phyloP scores from a whole-genome alignment of 108 stramenopile species.

The Chaetoceros tenuissimus region DNA sequence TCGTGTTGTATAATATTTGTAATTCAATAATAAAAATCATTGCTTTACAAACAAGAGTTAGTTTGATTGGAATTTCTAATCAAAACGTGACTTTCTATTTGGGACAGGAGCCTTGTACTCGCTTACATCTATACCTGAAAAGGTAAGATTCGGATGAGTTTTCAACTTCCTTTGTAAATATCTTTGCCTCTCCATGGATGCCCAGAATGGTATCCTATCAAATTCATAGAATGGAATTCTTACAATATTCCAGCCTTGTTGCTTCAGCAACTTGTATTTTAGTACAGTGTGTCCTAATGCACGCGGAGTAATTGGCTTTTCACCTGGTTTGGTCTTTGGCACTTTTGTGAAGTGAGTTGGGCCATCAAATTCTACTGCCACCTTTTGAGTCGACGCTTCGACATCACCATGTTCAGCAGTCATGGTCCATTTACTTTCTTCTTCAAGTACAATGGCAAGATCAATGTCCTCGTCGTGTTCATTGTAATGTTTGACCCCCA shows the following conservation, averaged over 20 bases:
- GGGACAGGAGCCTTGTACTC: conserved; percentile 64
- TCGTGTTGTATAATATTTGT: too few relatives aligned
- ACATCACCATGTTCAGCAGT: conserved; percentile 26
- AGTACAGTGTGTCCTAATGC: conserved; percentile 77
- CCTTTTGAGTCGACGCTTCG: conserved; percentile 14
- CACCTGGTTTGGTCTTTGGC: conserved; percentile 1
- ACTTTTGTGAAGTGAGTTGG: conserved; percentile 77
- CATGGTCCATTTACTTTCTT: conserved; percentile 58
- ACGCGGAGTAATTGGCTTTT: conserved; percentile 33
- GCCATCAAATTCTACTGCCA: conserved; percentile 84
- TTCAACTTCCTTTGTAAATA: conserved; percentile 80
- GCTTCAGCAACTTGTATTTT: conserved; percentile 77
- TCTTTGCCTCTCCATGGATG: conserved; percentile 81
- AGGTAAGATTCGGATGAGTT: conserved; percentile 68
- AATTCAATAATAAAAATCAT: too few relatives aligned
- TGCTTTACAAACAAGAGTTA: too few relatives aligned
- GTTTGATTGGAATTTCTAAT: too few relatives aligned
- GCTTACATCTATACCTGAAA: conserved; percentile 72
- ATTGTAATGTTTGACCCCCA: conserved; percentile 74
- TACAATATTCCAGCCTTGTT: conserved; percentile 77
- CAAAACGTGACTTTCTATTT: conserved; percentile 60
- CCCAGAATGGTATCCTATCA: conserved; percentile 85
- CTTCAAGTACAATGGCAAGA: conserved; percentile 72
- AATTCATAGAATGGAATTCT: conserved; percentile 84
- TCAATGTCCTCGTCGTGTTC: conserved; percentile 89